These are phyloP conservation scores for Neonectria faginata DNA, from an alignment of 2,329 filamentous ascomycete genomes.

Conservation along the genomic window DNA sequence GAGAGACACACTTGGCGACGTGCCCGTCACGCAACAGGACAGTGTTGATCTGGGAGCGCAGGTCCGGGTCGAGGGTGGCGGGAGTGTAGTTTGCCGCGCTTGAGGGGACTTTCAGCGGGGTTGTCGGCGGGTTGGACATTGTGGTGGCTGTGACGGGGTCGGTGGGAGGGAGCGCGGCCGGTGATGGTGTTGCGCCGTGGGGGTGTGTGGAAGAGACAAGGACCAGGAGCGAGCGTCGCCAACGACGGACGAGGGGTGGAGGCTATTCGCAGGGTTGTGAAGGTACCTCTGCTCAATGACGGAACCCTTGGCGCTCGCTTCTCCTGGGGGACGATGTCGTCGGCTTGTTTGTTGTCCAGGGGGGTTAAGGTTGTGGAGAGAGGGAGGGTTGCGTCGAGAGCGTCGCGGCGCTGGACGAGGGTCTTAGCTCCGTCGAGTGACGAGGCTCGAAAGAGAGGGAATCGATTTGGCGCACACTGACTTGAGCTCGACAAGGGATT, in stretches of 20 bases:
- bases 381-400: not conserved
- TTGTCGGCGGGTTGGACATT: slow-evolving; percentile 62
- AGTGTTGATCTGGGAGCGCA: slow-evolving; percentile 72
- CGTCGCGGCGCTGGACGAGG: not conserved
- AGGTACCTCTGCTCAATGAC: not conserved
- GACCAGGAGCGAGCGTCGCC: not conserved
- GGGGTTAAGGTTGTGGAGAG: not conserved
- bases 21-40: slow-evolving; percentile 69
- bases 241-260: slow-evolving; percentile 1
- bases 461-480: not conserved
- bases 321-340: not conserved
- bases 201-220: not conserved
- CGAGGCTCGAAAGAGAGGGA: not conserved
- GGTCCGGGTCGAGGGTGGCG: slow-evolving; percentile 70
- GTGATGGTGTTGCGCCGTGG: slow-evolving; percentile 12
- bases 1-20: slow-evolving; percentile 63
- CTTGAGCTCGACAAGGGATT: not conserved
- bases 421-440: slow-evolving; percentile 7
- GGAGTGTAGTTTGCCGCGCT: slow-evolving; percentile 70
- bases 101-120: slow-evolving; percentile 70
- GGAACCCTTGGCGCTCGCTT: not conserved
- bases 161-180: not conserved
- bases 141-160: slow-evolving; percentile 11
- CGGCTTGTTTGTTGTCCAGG: not conserved
- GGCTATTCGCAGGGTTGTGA: not conserved